Base-by-base conservation (phyloP, 2,329 filamentous ascomycete genomes). In the Ophiostoma tasmaniense region DNA sequence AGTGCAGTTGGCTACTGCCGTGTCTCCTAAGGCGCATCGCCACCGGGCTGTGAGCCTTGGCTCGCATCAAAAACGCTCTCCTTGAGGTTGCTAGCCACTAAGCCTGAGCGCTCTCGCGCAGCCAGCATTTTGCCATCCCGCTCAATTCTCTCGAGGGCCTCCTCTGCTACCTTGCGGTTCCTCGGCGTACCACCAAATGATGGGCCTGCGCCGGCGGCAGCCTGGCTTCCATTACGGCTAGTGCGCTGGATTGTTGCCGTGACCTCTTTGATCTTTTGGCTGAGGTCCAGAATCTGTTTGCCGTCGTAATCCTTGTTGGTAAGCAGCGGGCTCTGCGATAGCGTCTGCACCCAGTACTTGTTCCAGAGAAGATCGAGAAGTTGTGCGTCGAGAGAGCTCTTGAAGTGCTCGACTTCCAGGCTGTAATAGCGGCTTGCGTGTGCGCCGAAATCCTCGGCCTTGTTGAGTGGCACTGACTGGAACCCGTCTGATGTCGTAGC, bases 281-380 rank as follows among this genome's bases (percentile, higher is more conserved):
- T 90, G 61, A 98, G 83, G 78, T 99, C 95, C 66, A 89, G 82
- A 80, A 99, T 95, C 79, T 97, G 93, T 78, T 93, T 95, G 75
- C 90, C 96, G 67, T 89, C 90, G 76, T 93, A 99, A 74, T 97
- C 94, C 72, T 93, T 90, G 76, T 97, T 98, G 69, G 92, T 93
- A 74, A 96, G 89, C 4, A 97, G 85, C 28, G 94, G 93, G 74
- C 89, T 95, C 74, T 96, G 92, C 39, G 92, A 96, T 25, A 99
- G 85, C 6, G 95, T 99, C 76, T 96, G 91, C 42, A 97, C 93
- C 95, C 93, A 97, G 83, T 99, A 99, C 79, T 98, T 98, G 82
- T 97, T 97, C 95, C 95, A 98, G 37, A 99, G 83, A 67, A 92
- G 85, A 75, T 96, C 92, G 5, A 99, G 83, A 30, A 99, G 84